These are phyloP conservation scores for Aethionema arabicum DNA, from an alignment of 345 rosid species.

Conservation along the genomic window DNA sequence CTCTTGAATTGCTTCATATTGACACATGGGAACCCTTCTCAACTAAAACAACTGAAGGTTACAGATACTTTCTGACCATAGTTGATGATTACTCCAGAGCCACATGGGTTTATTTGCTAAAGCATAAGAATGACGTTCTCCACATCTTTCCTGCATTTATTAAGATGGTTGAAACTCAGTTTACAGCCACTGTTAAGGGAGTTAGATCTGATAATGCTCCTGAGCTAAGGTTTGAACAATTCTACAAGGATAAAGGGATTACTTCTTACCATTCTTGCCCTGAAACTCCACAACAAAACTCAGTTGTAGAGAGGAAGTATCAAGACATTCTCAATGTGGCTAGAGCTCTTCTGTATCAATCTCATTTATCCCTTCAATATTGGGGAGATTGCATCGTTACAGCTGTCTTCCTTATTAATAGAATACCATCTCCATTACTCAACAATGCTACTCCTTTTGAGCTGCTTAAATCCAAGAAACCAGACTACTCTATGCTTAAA, in stretches of 20 bases:
- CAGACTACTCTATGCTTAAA: too few relatives aligned
- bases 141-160: neutral
- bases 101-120: neutral
- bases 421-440: neutral
- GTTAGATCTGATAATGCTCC: neutral
- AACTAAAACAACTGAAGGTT: neutral
- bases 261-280: neutral
- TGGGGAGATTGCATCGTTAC: neutral
- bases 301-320: neutral
- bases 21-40: neutral
- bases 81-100: neutral
- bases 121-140: neutral
- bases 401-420: neutral
- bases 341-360: neutral
- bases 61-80: neutral
- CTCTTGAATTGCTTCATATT: neutral
- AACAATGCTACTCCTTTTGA: neutral
- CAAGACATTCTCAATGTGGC: neutral
- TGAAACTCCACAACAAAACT: neutral
- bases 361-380: neutral
- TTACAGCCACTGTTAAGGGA: rapidly evolving
- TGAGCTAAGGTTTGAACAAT: neutral
- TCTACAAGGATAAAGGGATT: neutral
- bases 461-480: too few relatives aligned
- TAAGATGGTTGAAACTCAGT: neutral